Evolutionary conservation across 176 grass and related monocot genomes (phyloP).

Genomic region (Tillandsia fasciculata): DNA sequence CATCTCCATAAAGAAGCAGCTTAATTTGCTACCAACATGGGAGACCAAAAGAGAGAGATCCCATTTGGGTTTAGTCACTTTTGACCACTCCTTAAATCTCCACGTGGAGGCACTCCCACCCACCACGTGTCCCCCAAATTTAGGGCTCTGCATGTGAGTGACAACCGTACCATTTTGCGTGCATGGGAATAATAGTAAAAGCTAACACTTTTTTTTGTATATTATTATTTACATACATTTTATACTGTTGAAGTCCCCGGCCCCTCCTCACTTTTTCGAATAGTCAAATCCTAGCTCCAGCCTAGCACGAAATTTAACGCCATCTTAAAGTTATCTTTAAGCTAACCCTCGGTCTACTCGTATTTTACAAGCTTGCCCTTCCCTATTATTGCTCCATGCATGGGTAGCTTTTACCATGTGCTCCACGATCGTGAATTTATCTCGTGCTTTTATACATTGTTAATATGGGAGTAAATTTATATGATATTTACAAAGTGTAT

Average conservation of each 20-base stretch:
- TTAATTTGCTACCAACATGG: slow-evolving; percentile 29
- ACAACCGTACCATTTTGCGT: slow-evolving; percentile 7
- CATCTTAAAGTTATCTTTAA: slow-evolving; percentile 23
- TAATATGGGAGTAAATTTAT: too few species aligned
- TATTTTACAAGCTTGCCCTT: too few species aligned
- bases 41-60: slow-evolving; percentile 33
- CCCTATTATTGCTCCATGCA: too few species aligned
- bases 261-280: slow-evolving; percentile 24
- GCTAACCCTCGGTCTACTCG: neutral
- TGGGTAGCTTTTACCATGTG: too few species aligned
- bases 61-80: neutral
- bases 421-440: too few species aligned
- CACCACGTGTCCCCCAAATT: neutral
- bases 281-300: slow-evolving; percentile 41
- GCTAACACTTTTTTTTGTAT: too few species aligned
- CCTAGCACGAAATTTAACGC: slow-evolving; percentile 28
- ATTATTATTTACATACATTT: neutral
- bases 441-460: too few species aligned
- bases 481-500: too few species aligned
- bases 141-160: slow-evolving; percentile 7
- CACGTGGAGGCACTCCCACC: neutral
- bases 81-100: slow-evolving; percentile 25
- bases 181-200: too few species aligned
- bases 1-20: neutral
- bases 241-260: slow-evolving; percentile 29